A percentile compares a stretch with the other conserved stretches of the same genome.
phyloP scores from a whole-genome alignment of 441 rosid genomes.

The Erodium chrysanthum region DNA sequence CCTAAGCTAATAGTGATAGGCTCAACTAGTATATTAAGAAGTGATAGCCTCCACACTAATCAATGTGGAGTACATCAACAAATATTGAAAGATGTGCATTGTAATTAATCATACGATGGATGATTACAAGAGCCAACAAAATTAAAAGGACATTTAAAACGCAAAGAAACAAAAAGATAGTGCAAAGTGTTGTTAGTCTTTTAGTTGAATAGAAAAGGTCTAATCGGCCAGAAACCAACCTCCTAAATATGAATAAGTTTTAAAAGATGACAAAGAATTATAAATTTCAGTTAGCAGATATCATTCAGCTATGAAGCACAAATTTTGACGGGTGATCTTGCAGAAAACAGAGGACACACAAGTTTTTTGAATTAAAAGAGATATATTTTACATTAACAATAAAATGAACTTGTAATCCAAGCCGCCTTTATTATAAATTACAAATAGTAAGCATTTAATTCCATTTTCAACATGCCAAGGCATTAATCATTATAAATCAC shows the following conservation, averaged over 20 bases:
- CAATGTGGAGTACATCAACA: neutral
- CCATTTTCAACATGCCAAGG: no score
- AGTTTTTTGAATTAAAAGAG: neutral
- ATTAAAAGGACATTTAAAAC: neutral
- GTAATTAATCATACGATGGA: neutral
- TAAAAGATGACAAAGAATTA: neutral
- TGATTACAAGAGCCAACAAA: neutral
- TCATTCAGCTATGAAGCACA: neutral
- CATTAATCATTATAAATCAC: no score
- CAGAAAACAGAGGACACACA: neutral
- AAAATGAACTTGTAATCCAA: no score
- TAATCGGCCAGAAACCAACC: neutral
- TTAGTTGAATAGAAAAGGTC: neutral
- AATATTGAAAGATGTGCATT: neutral
- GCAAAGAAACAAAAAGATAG: neutral
- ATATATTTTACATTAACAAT: no score
- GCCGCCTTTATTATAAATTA: no score
- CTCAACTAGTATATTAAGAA: no score
- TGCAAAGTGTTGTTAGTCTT: neutral
- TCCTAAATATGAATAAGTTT: neutral
- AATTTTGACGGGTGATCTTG: neutral
- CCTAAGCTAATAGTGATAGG: no score
- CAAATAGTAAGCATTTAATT: no score
- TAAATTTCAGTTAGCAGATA: no score
- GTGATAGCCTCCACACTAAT: no score